Base-by-base conservation (phyloP, 176 grass and related monocot species). In the Olyra latifolia region DNA sequence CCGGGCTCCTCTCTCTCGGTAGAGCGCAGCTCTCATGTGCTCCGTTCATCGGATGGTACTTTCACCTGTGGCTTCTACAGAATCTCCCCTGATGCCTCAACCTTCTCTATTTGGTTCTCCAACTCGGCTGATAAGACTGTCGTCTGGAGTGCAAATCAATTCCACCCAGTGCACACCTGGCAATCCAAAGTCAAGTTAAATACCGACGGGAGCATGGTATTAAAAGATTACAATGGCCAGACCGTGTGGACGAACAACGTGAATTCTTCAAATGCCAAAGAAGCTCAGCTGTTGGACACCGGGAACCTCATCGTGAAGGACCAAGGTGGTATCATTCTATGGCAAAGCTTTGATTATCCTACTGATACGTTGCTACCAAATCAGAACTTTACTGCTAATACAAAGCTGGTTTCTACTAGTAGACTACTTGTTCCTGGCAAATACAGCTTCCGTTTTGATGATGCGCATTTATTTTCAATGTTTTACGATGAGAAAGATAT, bases 381-480 rank as follows among this genome's bases (percentile, higher is more conserved):
- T 53, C 90, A 92, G 48, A 80, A 1, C 0, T 71, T 92, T 22
- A 92, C 69, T 29, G 71, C 55, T 6, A 16, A 38, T 17, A 75
- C 38, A 13, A 85, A 77, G 27, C 14, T 92, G 28, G 62, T 79
- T 39, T 86, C 90, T 66, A 52, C 61, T n/a, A 49, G 28, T 41
- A 88, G 63, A 3, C 60, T 83, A 63, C 62, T 91, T 30, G 48
- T 65, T 76, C 78, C 71, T 10, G 81, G 81, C 16, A 41, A 29
- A 23, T 91, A 87, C 71, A 87, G 76, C 63, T 87, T 91, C 11
- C 73, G 10, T 50, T 91, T 91, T 56, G 71, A 91, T 20, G 82
- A 74, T 45, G 14, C 84, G n/a, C 60, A 87, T 43, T 7, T 87
- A 1, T 80, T 91, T 17, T 14, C 76, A 10, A 29, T 91, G 6